Percentiles rank a stretch among this genome's conserved stretches.
Evolutionary conservation across 805 yeast genomes (phyloP).

Genomic region (Monosporozyma servazzii): DNA sequence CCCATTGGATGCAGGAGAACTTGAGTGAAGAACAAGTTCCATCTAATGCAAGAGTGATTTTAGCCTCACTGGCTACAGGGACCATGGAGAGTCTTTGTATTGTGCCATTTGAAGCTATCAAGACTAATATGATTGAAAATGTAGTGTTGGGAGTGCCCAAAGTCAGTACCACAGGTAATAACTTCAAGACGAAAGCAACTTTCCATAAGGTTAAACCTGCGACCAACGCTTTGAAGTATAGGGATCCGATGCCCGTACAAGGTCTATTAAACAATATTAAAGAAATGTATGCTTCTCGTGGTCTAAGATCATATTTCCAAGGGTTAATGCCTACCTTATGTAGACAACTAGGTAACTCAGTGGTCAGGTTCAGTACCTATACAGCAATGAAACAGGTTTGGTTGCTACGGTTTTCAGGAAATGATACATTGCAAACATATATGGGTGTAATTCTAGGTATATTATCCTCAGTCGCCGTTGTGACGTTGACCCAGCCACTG

Average conservation of each 20-base stretch:
- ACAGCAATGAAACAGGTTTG: conserved; percentile 57
- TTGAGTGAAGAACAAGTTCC: conserved; percentile 38
- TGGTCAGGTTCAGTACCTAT: conserved; percentile 78
- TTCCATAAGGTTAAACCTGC: conserved; percentile 20
- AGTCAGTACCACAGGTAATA: conserved; percentile 24
- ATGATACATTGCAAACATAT: not conserved
- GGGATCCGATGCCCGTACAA: conserved; percentile 41
- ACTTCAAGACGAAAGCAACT: not conserved
- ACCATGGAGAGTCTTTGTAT: conserved; percentile 71
- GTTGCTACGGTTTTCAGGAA: not conserved
- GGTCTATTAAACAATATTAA: conserved; percentile 43
- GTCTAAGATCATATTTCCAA: conserved; percentile 67
- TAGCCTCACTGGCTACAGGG: conserved; percentile 82
- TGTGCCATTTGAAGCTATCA: conserved; percentile 85
- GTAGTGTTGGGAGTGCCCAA: not conserved
- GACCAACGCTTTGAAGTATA: conserved; percentile 32
- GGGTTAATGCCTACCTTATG: conserved; percentile 77
- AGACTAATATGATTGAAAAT: conserved; percentile 72
- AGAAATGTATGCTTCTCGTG: conserved; percentile 66
- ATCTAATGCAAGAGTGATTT: conserved; percentile 54
- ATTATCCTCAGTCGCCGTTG: conserved; percentile 62
- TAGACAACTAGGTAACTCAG: conserved; percentile 70
- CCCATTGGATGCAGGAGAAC: conserved; percentile 58
- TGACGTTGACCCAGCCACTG: conserved; percentile 74
- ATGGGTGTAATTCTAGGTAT: conserved; percentile 38